These are phyloP conservation scores for Pythium sp. DNA, from an alignment of 352 stramenopile genomes.

Conservation along the genomic window DNA sequence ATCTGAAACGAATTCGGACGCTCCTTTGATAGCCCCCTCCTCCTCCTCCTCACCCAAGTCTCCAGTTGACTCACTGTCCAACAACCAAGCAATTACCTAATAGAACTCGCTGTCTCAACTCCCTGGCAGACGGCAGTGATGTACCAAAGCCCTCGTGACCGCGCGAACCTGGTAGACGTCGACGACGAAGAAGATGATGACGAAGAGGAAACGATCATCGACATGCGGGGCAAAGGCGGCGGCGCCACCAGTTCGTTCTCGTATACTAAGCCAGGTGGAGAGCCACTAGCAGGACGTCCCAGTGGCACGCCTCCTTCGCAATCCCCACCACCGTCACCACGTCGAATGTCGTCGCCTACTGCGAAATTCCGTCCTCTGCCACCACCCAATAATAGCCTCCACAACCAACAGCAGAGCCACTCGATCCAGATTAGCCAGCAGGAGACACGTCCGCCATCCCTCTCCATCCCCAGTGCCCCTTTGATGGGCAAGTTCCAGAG, in stretches of 20 bases:
- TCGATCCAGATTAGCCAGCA: constrained; percentile 15
- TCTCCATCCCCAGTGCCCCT: constrained; percentile 4
- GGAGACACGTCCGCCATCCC: constrained; percentile 7
- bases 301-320: background rate
- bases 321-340: background rate
- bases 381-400: background rate
- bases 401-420: constrained; percentile 2
- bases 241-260: constrained; percentile 14
- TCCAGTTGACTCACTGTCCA: too few species aligned
- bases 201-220: constrained; percentile 38
- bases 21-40: background rate
- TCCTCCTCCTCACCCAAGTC: too few species aligned
- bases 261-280: background rate
- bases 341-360: constrained; percentile 1
- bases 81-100: background rate
- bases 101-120: background rate
- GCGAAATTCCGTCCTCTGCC: background rate
- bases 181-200: constrained; percentile 28
- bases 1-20: background rate
- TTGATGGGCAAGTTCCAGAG: constrained; percentile 24
- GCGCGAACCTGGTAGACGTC: constrained; percentile 12
- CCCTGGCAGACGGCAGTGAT: background rate
- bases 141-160: background rate
- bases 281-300: background rate
- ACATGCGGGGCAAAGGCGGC: constrained; percentile 21